Evolutionary conservation across 2,329 filamentous ascomycete genomes (phyloP).

Genomic region (Dichotomopilus funicola): DNA sequence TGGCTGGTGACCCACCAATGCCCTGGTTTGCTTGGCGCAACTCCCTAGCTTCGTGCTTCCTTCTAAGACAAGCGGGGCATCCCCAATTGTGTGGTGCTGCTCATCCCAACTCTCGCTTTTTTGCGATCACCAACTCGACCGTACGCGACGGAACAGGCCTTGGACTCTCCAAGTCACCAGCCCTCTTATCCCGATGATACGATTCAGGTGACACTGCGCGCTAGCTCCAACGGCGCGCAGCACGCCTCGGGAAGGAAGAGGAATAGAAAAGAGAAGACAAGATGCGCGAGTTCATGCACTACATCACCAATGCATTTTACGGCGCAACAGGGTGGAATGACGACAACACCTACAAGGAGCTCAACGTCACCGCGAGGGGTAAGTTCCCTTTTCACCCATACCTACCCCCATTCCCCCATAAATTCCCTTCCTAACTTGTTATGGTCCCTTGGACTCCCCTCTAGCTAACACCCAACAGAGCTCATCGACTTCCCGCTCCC

Average conservation of each 20-base stretch:
- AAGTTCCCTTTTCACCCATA: not conserved
- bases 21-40: no score
- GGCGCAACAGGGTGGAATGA: conserved; percentile 26
- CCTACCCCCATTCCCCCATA: not conserved
- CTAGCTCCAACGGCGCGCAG: conserved; percentile 12
- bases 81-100: no score
- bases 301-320: conserved; percentile 27
- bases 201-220: conserved; percentile 14
- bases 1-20: no score
- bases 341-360: conserved; percentile 27
- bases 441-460: not conserved
- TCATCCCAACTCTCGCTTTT: no score
- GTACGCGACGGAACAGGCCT: not conserved
- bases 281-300: conserved; percentile 28
- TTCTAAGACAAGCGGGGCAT: no score
- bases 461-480: conserved; percentile 40
- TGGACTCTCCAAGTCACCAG: not conserved
- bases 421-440: not conserved
- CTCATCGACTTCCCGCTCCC: conserved; percentile 86
- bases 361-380: conserved; percentile 25
- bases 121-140: not conserved
- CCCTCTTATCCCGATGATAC: conserved; percentile 10
- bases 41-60: no score
- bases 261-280: not conserved
- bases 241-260: not conserved